Conservation (phyloP, 495 filamentous ascomycete genomes). For the Penicillium turbatum region DNA sequence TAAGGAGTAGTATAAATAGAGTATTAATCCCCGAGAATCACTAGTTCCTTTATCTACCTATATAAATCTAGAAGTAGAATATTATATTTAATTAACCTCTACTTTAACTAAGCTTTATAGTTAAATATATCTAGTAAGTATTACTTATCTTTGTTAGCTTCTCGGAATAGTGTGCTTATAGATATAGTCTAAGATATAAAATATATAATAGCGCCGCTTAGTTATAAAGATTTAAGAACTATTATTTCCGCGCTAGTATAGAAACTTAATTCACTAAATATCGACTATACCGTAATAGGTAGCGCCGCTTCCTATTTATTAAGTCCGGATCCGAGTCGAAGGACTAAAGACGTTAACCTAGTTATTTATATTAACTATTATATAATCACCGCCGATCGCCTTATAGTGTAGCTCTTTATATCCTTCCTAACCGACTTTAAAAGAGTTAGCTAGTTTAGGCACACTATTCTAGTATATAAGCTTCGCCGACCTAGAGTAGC, state of each 20-base stretch:
- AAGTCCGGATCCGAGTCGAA: not conserved
- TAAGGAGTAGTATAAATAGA: not conserved
- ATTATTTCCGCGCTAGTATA: not conserved
- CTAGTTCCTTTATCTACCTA: not conserved
- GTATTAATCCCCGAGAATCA: not conserved
- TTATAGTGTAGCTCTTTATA: not conserved
- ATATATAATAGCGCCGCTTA: not conserved
- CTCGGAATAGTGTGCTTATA: not conserved
- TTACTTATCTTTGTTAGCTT: not conserved
- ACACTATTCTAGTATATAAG: not conserved
- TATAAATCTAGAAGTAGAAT: not conserved
- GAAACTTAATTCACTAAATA: not conserved
- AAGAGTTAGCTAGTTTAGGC: not conserved
- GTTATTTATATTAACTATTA: not conserved
- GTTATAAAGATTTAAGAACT: not conserved
- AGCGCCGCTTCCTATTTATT: not conserved
- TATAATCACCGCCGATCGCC: not conserved
- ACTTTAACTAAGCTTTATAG: not conserved
- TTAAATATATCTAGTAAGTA: not conserved
- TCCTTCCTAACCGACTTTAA: not conserved
- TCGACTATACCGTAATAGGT: not conserved
- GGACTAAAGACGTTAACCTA: not conserved
- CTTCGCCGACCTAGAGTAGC: not conserved
- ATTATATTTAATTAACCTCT: not conserved
- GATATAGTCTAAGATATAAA: not conserved